These are phyloP conservation scores for Aspergillus egyptiacus DNA, from an alignment of 495 filamentous ascomycete genomes.

Conservation along the genomic window DNA sequence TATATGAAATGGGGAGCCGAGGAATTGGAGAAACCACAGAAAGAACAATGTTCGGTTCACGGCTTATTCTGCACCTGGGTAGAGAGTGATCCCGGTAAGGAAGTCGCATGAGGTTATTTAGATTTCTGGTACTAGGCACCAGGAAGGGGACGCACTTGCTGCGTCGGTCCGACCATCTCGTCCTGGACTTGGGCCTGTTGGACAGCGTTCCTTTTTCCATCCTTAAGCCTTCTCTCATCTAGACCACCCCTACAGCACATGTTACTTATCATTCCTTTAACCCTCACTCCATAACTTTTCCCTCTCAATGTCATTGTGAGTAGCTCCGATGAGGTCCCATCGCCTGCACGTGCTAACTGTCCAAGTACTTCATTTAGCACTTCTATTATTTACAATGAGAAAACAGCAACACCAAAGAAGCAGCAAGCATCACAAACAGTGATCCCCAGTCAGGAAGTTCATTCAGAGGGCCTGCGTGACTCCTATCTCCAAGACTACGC, in stretches of 20 bases:
- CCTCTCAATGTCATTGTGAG: slow-evolving; percentile 4
- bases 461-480: background rate
- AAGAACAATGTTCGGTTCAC: too few relatives aligned
- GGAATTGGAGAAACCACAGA: too few relatives aligned
- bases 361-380: slow-evolving; percentile 6
- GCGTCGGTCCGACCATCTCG: too few relatives aligned
- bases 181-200: too few relatives aligned
- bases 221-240: background rate
- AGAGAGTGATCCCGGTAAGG: too few relatives aligned
- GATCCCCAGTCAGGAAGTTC: background rate
- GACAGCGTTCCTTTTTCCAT: too few relatives aligned
- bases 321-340: background rate
- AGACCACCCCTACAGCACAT: background rate
- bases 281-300: background rate
- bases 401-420: background rate
- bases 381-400: slow-evolving; percentile 1
- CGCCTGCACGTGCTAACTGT: background rate
- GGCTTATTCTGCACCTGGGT: too few relatives aligned
- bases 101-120: too few relatives aligned
- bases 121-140: too few relatives aligned
- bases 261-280: background rate
- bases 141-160: background rate
- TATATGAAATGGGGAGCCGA: too few relatives aligned
- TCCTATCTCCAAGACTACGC: background rate
- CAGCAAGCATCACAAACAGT: background rate